These are phyloP conservation scores for Cicer bijugum DNA, from an alignment of 306 rosid species.

Conservation along the genomic window DNA sequence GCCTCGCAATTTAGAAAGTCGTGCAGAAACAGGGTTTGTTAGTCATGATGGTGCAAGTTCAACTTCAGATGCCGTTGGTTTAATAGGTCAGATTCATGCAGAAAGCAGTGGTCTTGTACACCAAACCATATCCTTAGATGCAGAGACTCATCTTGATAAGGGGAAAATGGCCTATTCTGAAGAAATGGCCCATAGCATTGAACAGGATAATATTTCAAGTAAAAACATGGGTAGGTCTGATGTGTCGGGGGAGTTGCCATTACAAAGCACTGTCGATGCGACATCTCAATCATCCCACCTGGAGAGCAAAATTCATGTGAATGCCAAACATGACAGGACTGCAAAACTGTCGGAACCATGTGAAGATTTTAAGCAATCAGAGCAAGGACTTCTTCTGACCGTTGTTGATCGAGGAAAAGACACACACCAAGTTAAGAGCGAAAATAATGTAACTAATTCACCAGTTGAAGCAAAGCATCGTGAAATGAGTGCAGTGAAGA, in stretches of 20 bases:
- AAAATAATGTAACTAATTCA: constrained; percentile 5
- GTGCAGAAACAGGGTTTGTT: constrained; percentile 45
- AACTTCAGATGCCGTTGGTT: constrained; percentile 49
- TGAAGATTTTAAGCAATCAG: constrained; percentile 48
- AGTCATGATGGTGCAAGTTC: constrained; percentile 49
- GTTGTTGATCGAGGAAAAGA: constrained; percentile 47
- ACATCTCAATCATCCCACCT: constrained; percentile 48
- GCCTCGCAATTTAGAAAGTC: constrained; percentile 49
- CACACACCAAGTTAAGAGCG: constrained; percentile 34
- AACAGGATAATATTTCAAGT: constrained; percentile 38
- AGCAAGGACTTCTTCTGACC: constrained; percentile 39
- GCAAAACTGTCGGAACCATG: constrained; percentile 43
- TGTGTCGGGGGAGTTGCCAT: constrained; percentile 49
- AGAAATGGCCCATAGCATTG: constrained; percentile 40
- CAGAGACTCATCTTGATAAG: constrained; percentile 54
- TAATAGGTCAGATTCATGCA: constrained; percentile 47
- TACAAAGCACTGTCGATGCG: constrained; percentile 44
- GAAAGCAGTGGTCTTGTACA: constrained; percentile 43
- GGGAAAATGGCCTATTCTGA: constrained; percentile 47
- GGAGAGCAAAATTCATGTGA: constrained; percentile 45
- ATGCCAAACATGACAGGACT: constrained; percentile 39
- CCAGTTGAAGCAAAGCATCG: constrained; percentile 47
- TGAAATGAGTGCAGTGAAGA: constrained; percentile 52
- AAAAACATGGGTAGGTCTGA: constrained; percentile 46
- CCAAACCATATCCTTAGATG: constrained; percentile 44